Evolutionary conservation across 352 stramenopile species (phyloP), one percentile per base, ranked within the genome.

Genomic region (Globisporangium sylvaticum): DNA sequence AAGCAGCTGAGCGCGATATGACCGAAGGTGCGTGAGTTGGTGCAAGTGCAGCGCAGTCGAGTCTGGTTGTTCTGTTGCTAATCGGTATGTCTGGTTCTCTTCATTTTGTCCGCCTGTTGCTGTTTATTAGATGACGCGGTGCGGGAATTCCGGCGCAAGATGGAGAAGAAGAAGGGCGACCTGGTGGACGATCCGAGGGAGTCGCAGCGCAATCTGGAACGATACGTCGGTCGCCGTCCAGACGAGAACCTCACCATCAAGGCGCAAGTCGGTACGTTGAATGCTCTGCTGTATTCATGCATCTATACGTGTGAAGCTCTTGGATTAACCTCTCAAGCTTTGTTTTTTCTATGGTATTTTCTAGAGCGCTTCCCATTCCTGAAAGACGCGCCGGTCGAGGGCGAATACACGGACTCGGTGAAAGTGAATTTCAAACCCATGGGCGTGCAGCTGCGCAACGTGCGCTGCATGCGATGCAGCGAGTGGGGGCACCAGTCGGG

Each of bases 391-490:
- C 90, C 90, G 3, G 90, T 97, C 20, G 86, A 96, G 64, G 87
- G 89, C 50, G 82, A 83, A 34, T 96, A 93, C 74, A 90, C 90
- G 3, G 73, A 87, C 61, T 82, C 80, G 0, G 88, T 96, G 44
- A 84, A 84, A 39, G 88, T 97, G 9, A 94, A 94, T 48, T 97
- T 97, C 68, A 89, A 97, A 48, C 89, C 88, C 15, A 72, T 97
- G 71, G 89, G 89, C 31, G 63, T 87, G n/a, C 78, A 81, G 62
- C 66, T 97, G 67, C 88, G 89, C 62, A 95, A 97, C 66, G 85
- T 96, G 39, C 75, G 76, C 22, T 97, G 89, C 65, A 81, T 95
- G 54, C 84, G 88, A 24, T 97, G 89, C 52, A 76, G 77, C 1
- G 74, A 90, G 56, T 97, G 88, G 87, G 89, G 89, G 8, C 89